Evolutionary conservation across 108 stramenopile species (phyloP), one percentile per base, ranked within the genome.

Genomic region (Conticribra weissflogii): DNA sequence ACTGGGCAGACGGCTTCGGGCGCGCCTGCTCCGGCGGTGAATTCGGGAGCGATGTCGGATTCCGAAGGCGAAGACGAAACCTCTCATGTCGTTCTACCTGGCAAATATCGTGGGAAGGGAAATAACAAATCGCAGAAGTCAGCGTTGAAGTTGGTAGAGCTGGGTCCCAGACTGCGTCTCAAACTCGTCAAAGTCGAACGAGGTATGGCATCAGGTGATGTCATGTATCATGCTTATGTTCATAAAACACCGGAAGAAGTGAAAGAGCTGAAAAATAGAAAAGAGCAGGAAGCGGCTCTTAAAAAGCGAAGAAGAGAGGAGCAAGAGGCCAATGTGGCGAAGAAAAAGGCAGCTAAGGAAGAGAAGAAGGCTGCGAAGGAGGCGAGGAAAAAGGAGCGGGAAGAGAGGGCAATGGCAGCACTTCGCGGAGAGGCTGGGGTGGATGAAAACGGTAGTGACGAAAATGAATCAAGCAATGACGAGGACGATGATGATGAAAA

Each of bases 151-250:
- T 80, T 99, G 74, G 90, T 96, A 5, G 99, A 99, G 81, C 68
- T 99, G 24, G 99, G 99, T 19, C 99, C 99, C 12, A 76, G 99
- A 18, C 58, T 99, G 49, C 83, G 92, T 24, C 50, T 98, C 44
- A 76, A 95, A 72, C 83, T 99, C 22, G 69, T 86, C 76, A 98
- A 99, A 84, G 97, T 99, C 36, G 95, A 99, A 79, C 76, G 94
- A 25, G 98, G 97, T 19, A 62, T 99, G 55, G 90, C 84, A 18
- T 84, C 79, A 29, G 98, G 99, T 3, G 97, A 97, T 71, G 96
- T 99, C 34, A 93, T 98, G 85, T 99, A 95, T 78, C 97, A 99
- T 82, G 94, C 93, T n/a, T 91, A 91, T 59, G 78, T 91, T 1
- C 59, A 85, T 30, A 95, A 93, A 67, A 81, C 87, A 45, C 79